phyloP scores from a whole-genome alignment of 345 rosid species.

The Boechera divaricarpa region DNA sequence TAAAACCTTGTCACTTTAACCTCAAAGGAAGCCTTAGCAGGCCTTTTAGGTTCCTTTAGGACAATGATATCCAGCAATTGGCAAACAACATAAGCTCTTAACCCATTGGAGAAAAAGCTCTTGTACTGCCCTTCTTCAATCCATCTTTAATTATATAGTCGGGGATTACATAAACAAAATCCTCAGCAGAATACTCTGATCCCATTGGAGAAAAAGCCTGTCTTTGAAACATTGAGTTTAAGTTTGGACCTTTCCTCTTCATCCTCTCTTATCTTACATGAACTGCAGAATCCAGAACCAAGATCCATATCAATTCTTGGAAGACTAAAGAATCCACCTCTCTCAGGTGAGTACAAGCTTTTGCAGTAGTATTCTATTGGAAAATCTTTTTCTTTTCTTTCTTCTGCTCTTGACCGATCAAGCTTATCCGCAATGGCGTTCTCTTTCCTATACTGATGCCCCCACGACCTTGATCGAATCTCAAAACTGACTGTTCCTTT shows the following conservation, averaged over 20 bases:
- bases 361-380: conserved; percentile 59
- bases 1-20: conserved; percentile 58
- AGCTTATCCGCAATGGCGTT: conserved; percentile 46
- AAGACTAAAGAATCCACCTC: conserved; percentile 68
- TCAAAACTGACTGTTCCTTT: conserved; percentile 49
- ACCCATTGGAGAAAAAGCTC: conserved; percentile 23
- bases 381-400: conserved; percentile 56
- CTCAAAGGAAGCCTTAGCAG: conserved; percentile 38
- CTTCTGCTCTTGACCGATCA: conserved; percentile 60
- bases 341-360: conserved; percentile 62
- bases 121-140: not conserved
- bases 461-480: conserved; percentile 61
- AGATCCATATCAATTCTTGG: conserved; percentile 50
- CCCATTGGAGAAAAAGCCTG: conserved; percentile 51
- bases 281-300: conserved; percentile 56
- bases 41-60: conserved; percentile 35
- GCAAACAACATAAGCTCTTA: conserved; percentile 60
- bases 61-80: conserved; percentile 54
- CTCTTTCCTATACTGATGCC: conserved; percentile 59
- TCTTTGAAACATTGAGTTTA: conserved; percentile 37
- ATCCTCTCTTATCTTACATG: conserved; percentile 51
- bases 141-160: conserved; percentile 34
- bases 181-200: conserved; percentile 49
- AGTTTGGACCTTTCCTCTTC: conserved; percentile 41
- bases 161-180: conserved; percentile 60